Base-by-base conservation (phyloP, 106 monocot species). In the Platanthera zijinensis region DNA sequence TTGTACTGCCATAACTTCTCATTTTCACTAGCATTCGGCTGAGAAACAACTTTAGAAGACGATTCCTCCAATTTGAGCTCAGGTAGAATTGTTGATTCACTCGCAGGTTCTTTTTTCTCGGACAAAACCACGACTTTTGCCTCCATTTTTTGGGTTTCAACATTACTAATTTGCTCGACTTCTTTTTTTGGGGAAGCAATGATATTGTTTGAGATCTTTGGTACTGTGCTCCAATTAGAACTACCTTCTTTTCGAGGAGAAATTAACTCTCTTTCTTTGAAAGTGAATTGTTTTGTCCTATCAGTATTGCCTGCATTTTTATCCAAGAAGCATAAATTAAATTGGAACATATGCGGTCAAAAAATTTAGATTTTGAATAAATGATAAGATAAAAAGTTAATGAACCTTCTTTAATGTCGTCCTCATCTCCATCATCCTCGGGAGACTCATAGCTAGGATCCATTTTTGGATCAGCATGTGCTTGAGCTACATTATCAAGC, bases 381-480 rank as follows among this genome's bases (percentile, higher is more conserved):
- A 48, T 12, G 51, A n/a, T 50, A 53, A 8, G 51, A 53, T 69
- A 21, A 4, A 14, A 32, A 11, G 10, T 12, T 66, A 71, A 48
- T 11, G 48, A 66, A 90, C 90, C 85, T 82, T 78, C 70, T 57
- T 73, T 82, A 74, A 68, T 86, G 53, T 46, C 74, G 71, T 92
- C 82, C 47, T 70, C 57, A 21, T 80, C 88, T 56, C 62, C 78
- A 69, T 85, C 84, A 72, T 91, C 91, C 75, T 91, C 88, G 14
- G 86, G 73, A 49, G 89, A 86, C 48, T 84, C 86, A 78, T 89
- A 85, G 66, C 79, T 82, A 51, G 89, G 92, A 81, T 89, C 89
- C 89, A 89, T 92, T 48, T 88, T 80, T 73, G 84, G 92, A 80
- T 92, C 92, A 76, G 81, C 62, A 81, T 92, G 92, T 73, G 86